These are phyloP conservation scores for Colletotrichum agaves DNA, from an alignment of 2,329 filamentous ascomycete species.

Conservation along the genomic window DNA sequence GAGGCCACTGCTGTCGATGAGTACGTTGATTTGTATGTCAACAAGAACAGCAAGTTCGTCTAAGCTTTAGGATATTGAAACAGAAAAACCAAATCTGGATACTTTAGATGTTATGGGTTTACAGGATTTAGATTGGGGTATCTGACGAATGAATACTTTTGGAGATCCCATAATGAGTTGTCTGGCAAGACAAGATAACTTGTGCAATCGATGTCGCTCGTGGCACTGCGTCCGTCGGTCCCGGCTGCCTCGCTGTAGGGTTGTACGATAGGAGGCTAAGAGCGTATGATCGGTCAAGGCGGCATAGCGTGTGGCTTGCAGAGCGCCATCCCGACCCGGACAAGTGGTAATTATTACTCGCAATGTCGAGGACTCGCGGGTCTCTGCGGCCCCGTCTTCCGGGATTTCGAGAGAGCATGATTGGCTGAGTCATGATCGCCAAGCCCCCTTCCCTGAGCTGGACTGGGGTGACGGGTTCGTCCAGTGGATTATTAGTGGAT, in stretches of 20 bases:
- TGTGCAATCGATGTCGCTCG: not conserved
- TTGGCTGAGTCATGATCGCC: constrained; percentile 34
- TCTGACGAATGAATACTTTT: not conserved
- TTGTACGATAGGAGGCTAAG: constrained; percentile 20
- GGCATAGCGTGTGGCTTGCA: constrained; percentile 7
- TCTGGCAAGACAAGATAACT: too few species aligned
- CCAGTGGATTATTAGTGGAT: constrained; percentile 20
- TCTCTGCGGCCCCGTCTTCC: constrained; percentile 14
- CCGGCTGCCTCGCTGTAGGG: not conserved
- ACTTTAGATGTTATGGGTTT: constrained; percentile 21
- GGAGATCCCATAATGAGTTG: not conserved
- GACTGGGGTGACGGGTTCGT: constrained; percentile 12
- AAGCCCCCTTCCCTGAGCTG: constrained; percentile 32
- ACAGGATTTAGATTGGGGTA: constrained; percentile 17
- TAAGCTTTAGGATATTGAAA: constrained; percentile 39
- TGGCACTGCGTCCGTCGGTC: not conserved
- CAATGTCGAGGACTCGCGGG: not conserved
- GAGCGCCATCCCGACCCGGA: constrained; percentile 17
- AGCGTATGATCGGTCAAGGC: constrained; percentile 12
- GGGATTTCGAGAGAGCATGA: constrained; percentile 15
- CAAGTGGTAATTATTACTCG: constrained; percentile 21
- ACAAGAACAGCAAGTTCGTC: constrained; percentile 71
- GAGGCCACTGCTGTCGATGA: constrained; percentile 88
- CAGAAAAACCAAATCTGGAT: constrained; percentile 8
- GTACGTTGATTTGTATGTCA: constrained; percentile 87